Conservation (phyloP, 2,329 filamentous ascomycete species). For the Aspergillus sclerotialis region DNA sequence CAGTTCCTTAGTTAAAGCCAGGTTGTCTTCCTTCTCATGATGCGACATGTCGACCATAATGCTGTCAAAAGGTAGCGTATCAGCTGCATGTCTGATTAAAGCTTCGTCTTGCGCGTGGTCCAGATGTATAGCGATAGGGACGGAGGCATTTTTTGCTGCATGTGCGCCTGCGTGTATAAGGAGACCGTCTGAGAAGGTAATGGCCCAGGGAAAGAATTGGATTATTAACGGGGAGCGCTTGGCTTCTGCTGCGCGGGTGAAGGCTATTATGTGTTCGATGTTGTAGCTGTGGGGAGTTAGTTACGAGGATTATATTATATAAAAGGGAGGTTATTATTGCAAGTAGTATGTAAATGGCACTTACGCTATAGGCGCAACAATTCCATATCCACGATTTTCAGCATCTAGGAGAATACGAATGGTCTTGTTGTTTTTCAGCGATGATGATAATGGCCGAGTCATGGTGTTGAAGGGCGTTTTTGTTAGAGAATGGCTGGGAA, state of each 20-base stretch:
- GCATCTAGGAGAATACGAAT: too few relatives aligned
- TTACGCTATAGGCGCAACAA: too few relatives aligned
- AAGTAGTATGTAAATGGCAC: too few relatives aligned
- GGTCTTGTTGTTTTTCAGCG: too few relatives aligned
- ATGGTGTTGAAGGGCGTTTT: too few relatives aligned
- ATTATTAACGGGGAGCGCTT: slow-evolving; percentile 60
- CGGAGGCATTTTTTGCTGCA: slow-evolving; percentile 46
- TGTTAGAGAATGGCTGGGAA: too few relatives aligned
- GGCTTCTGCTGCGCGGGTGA: slow-evolving; percentile 58
- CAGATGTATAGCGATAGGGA: slow-evolving; percentile 54
- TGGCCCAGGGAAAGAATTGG: slow-evolving; percentile 63
- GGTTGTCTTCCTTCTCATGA: slow-evolving; percentile 60
- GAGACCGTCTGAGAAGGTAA: slow-evolving; percentile 52
- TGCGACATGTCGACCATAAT: slow-evolving; percentile 71
- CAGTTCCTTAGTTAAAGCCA: slow-evolving; percentile 54
- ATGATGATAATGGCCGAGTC: too few relatives aligned
- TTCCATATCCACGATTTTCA: too few relatives aligned
- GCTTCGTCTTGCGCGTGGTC: slow-evolving; percentile 57
- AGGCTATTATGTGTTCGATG: slow-evolving; percentile 59
- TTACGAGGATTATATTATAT: too few relatives aligned
- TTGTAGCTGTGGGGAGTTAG: too few relatives aligned
- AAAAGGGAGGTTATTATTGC: too few relatives aligned
- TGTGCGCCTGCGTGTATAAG: slow-evolving; percentile 47
- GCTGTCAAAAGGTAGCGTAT: slow-evolving; percentile 54
- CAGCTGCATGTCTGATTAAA: slow-evolving; percentile 51